A percentile compares a stretch with the other conserved stretches of the same genome.
These are phyloP conservation scores for Cucurbita moschata DNA, from an alignment of 306 rosid species.

Conservation along the genomic window DNA sequence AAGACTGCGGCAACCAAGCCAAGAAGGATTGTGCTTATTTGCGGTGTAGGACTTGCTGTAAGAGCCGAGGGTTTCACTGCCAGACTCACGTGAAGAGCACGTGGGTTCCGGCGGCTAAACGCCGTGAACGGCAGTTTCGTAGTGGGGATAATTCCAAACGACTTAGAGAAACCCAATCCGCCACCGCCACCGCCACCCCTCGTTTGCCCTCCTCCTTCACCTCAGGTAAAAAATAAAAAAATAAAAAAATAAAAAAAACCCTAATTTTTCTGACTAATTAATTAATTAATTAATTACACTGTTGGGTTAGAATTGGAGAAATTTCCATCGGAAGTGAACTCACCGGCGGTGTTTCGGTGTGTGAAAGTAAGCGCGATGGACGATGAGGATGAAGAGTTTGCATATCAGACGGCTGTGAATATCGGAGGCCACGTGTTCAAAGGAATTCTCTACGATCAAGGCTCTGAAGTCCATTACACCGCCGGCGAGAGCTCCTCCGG, in stretches of 20 bases:
- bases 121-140: conserved; percentile 54
- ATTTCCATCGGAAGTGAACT: conserved; percentile 74
- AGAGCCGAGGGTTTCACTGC: conserved; percentile 91
- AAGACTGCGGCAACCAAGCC: conserved; percentile 93
- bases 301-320: conserved; percentile 74
- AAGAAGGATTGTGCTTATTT: conserved; percentile 80
- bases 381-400: conserved; percentile 71
- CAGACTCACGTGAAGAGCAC: conserved; percentile 93
- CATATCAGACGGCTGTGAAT: conserved; percentile 87
- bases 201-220: too few relatives aligned
- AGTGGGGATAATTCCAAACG: conserved; percentile 26
- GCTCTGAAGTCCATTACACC: conserved; percentile 37
- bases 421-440: conserved; percentile 90
- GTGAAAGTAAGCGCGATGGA: conserved; percentile 80
- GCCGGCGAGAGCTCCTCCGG: conserved; percentile 46
- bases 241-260: too few relatives aligned
- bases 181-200: neutral
- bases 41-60: conserved; percentile 86
- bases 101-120: conserved; percentile 93
- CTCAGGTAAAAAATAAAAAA: too few relatives aligned
- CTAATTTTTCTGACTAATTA: neutral
- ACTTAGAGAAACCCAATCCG: conserved; percentile 32
- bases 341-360: conserved; percentile 77
- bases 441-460: conserved; percentile 90
- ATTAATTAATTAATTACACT: neutral